Evolutionary conservation across 75 land plant species (phyloP), one percentile per base, ranked within the genome.

Genomic region (Pinus taeda): DNA sequence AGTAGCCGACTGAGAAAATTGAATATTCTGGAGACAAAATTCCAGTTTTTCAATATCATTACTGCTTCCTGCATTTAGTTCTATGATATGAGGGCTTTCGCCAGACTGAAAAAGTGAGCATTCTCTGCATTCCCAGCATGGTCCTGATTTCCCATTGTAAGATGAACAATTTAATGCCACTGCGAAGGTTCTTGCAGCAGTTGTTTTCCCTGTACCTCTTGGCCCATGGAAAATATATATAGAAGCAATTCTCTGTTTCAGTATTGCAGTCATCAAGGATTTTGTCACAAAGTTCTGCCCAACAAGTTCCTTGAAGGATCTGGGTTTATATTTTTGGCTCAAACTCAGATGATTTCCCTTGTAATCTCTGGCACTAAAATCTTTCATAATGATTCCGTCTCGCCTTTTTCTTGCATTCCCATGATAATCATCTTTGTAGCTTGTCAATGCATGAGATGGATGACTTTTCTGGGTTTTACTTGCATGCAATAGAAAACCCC

Each of bases 141-240:
- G 95, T 78, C 80, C 84, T 14, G 60, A 33, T 5, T 53, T 15
- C 45, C 76, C 87, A 3, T 81, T 85, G 56, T 75, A 9, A 36
- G 92, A 85, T n/a, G 84, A 60, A 65, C 95, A 92, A 77, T 88
- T 90, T 79, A 92, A 77, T 49, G 88, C 90, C 33, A 87, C 81
- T 37, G 90, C 85, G 70, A 92, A 90, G 18, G 90, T 81, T 75
- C 83, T 81, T 6, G 98, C 93, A 29, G 89, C 77, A 15, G 94
- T 82, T 15, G 94, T 91, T 78, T 96, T 96, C 3, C 96, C 97
- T 21, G 97, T 96, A 0, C 97, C 99, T 6, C 89, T 89, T 4
- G 93, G 91, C 29, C 99, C 99, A 67, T 91, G 83, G 78, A 96
- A 96, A 13, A 96, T 79, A 78, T 93, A 96, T 20, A 96, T 77